These are phyloP conservation scores for Trametes sanguinea DNA, from an alignment of 768 basidiomycete species.

Conservation along the genomic window DNA sequence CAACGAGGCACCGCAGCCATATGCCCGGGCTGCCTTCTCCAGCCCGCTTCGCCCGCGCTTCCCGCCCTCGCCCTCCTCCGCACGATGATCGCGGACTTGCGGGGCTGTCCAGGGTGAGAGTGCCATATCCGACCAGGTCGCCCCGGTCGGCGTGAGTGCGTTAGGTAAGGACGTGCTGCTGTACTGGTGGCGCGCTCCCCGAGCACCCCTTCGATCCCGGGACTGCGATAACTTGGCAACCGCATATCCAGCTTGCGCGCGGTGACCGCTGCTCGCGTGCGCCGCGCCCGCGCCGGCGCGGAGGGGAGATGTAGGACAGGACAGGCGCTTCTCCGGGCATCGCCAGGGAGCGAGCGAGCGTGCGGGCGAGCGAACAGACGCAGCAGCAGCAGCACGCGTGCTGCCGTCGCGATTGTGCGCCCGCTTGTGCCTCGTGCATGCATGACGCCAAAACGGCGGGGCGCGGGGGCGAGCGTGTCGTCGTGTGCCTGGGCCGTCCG, in stretches of 20 bases:
- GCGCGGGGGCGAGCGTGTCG: not conserved
- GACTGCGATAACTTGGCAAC: not conserved
- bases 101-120: constrained; percentile 18
- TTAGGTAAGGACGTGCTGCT: not conserved
- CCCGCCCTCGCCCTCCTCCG: constrained; percentile 1
- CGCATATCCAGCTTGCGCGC: too few relatives aligned
- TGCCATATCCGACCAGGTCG: not conserved
- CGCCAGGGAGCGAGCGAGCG: not conserved
- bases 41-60: not conserved
- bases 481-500: not conserved
- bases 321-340: too few relatives aligned
- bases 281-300: not conserved
- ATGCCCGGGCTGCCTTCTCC: constrained; percentile 8
- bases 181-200: constrained; percentile 2
- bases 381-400: not conserved
- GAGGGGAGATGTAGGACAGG: not conserved
- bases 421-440: not conserved
- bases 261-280: not conserved
- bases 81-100: constrained; percentile 10
- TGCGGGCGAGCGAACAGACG: not conserved
- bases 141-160: too few relatives aligned
- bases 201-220: constrained; percentile 3
- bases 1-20: constrained; percentile 27
- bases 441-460: not conserved
- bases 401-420: constrained; percentile 1